Conservation (phyloP, 2,329 filamentous ascomycete species). For the Furcasterigmium sp. region DNA sequence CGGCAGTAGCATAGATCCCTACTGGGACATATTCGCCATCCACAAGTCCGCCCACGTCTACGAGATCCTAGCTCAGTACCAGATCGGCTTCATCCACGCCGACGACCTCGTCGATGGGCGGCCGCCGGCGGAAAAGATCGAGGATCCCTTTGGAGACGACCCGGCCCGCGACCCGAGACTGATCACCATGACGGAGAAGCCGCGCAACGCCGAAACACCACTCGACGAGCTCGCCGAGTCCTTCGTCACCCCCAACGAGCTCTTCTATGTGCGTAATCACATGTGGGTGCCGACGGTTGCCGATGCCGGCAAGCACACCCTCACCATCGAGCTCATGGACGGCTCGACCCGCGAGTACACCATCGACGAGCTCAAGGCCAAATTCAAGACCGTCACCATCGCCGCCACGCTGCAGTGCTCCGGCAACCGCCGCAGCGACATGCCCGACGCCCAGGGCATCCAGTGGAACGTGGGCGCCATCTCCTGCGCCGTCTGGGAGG, state of each 20-base stretch:
- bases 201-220: conserved; percentile 59
- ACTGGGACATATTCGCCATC: conserved; percentile 67
- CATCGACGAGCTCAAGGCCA: conserved; percentile 44
- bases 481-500: conserved; percentile 55
- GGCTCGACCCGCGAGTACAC: conserved; percentile 49
- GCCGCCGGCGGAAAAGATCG: conserved; percentile 46
- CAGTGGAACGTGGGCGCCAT: conserved; percentile 57
- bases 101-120: conserved; percentile 54
- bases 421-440: conserved; percentile 54
- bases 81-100: conserved; percentile 55
- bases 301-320: conserved; percentile 32
- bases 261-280: conserved; percentile 43
- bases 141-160: conserved; percentile 55
- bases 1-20: conserved; percentile 59
- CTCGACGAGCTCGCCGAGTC: conserved; percentile 36
- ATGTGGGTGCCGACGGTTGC: conserved; percentile 54
- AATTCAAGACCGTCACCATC: conserved; percentile 44
- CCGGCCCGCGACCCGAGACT: conserved; percentile 46
- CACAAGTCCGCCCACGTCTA: conserved; percentile 61
- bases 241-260: conserved; percentile 46
- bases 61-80: conserved; percentile 59
- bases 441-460: conserved; percentile 54
- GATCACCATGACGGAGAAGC: conserved; percentile 46
- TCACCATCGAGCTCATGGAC: conserved; percentile 52
- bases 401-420: conserved; percentile 56